Base-by-base conservation (phyloP, 2,329 filamentous ascomycete genomes). In the Fusarium tanahbumbuense region DNA sequence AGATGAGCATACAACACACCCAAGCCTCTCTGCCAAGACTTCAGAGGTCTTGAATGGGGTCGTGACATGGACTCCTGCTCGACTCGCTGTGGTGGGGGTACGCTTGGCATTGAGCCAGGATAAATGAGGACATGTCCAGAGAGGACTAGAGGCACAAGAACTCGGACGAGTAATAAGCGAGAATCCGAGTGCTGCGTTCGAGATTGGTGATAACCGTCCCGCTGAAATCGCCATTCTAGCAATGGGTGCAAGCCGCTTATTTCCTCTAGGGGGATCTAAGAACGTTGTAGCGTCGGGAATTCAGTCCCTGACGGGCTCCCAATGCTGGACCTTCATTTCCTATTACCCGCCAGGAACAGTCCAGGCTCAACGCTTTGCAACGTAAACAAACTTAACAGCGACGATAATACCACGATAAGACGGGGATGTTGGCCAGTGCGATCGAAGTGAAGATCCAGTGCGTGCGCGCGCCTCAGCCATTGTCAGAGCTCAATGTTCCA, bases 171-270 rank as follows among this genome's bases (percentile, higher is more conserved):
- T 75, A 68, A 56, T 62, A 75, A 53, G 62, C 57, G 45, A 72
- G 68, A 61, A 75, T 71, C 57, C 56, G 40, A 66, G 64, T 70
- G 72, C 72, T 75, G 73, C 70, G 60, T 53, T 71, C 54, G 57
- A 75, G 73, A 75, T 75, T 75, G 73, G 72, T 74, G 73, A 71
- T 75, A 72, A 62, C 62, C 61, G 64, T 75, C 64, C 67, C 56
- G 63, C 67, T 59, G 45, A 57, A 66, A 63, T 67, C 48, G 32
- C 60, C 56, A 62, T 68, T 70, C 56, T 60, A 70, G 42, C 63
- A 18, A 52, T 64, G 52, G 70, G 54, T 60, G 50, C 70, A 70
- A 66, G 69, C 60, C 68, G 65, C 69, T 72, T 71, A 70, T 70
- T 66, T 72, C 60, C 60, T 57, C 22, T 55, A 57, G 46, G 49